Conservation (phyloP, 2,329 filamentous ascomycete species). For the Diaporthe nobilis region DNA sequence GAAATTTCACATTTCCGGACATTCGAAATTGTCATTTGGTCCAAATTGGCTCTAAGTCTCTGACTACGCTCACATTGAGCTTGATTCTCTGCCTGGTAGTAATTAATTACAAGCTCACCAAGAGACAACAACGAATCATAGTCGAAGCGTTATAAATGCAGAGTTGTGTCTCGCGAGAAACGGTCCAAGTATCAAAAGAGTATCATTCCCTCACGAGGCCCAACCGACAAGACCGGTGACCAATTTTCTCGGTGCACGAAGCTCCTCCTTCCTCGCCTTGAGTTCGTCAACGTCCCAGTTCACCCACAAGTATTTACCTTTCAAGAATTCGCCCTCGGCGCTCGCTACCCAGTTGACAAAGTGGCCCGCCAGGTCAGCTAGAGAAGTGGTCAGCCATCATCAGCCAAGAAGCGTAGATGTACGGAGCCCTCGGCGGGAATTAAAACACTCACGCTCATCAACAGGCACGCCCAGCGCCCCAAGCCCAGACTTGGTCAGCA, state of each 20-base stretch:
- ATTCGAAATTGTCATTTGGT: too few relatives aligned
- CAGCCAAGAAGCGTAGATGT: not conserved
- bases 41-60: too few relatives aligned
- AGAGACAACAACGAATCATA: not conserved
- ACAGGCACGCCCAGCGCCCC: not conserved
- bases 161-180: not conserved
- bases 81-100: not conserved
- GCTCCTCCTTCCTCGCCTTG: conserved; percentile 44
- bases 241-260: not conserved
- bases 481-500: conserved; percentile 27
- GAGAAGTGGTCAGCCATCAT: not conserved
- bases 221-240: conserved; percentile 34
- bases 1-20: too few relatives aligned
- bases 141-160: too few relatives aligned
- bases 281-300: conserved; percentile 60
- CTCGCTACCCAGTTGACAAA: conserved; percentile 50
- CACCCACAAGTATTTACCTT: conserved; percentile 54
- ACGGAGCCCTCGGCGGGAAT: not conserved
- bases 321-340: conserved; percentile 54
- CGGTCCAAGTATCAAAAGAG: too few relatives aligned
- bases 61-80: not conserved
- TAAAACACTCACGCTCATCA: conserved; percentile 30
- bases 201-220: not conserved
- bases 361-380: conserved; percentile 44
- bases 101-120: not conserved